Percentiles rank a stretch among this genome's conserved stretches.
phyloP scores from a whole-genome alignment of 805 yeast genomes.

The Pichia scutulata region DNA sequence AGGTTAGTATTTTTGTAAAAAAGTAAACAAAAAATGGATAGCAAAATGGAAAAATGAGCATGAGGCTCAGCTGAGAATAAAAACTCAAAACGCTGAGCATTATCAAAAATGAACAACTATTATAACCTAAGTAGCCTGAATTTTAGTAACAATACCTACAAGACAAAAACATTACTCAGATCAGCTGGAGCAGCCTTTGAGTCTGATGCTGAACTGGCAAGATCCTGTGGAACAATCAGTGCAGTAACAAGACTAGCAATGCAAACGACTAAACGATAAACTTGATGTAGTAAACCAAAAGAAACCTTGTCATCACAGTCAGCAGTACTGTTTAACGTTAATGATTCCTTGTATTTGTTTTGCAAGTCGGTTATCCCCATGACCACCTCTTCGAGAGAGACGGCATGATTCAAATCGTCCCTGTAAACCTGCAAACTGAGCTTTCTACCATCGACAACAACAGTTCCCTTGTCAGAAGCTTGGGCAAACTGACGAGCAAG shows the following conservation, averaged over 20 bases:
- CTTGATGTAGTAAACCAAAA: not conserved
- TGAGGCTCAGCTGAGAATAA: not conserved
- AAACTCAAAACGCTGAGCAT: not conserved
- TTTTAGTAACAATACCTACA: not conserved
- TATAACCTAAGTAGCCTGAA: too few species aligned
- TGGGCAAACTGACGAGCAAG: not conserved
- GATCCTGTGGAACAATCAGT: not conserved
- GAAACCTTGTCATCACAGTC: not conserved
- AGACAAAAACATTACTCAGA: not conserved
- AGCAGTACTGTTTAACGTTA: not conserved
- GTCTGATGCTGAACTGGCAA: not conserved
- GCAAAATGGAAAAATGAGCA: not conserved
- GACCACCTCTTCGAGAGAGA: not conserved
- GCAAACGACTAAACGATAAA: not conserved
- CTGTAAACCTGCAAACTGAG: not conserved
- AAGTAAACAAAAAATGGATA: not conserved
- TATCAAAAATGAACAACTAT: too few species aligned
- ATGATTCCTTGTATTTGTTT: not conserved
- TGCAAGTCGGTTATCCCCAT: not conserved
- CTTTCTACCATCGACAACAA: not conserved
- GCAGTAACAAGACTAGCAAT: not conserved
- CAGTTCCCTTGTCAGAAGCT: not conserved
- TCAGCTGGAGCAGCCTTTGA: not conserved
- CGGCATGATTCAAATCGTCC: not conserved
- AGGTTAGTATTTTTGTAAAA: not conserved